phyloP scores from a whole-genome alignment of 257 asterid species.

The Linaria vulgaris region DNA sequence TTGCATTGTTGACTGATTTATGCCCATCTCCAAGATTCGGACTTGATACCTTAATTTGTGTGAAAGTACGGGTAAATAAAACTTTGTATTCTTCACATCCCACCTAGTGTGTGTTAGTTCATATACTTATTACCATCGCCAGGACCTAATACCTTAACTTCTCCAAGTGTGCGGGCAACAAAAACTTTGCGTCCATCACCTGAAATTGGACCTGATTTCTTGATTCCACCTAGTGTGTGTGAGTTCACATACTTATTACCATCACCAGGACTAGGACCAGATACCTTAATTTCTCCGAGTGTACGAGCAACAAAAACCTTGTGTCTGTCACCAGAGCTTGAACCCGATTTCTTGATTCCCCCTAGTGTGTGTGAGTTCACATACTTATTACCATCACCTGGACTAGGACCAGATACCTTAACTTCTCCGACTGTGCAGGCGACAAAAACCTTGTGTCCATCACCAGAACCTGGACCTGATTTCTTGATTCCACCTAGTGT shows the following conservation, averaged over 20 bases:
- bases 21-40: constrained; percentile 13
- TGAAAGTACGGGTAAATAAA: background rate
- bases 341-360: too few relatives aligned
- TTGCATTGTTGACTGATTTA: background rate
- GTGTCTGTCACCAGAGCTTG: background rate
- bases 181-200: constrained; percentile 8
- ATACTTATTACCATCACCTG: too few relatives aligned
- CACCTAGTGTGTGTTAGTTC: constrained; percentile 9
- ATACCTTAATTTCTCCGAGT: background rate
- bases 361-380: too few relatives aligned
- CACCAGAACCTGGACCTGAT: constrained; percentile 46
- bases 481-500: constrained; percentile 24
- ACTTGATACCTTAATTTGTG: constrained; percentile 22
- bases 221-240: background rate
- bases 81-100: constrained; percentile 4
- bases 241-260: too few relatives aligned
- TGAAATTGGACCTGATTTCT: background rate
- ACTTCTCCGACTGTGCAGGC: too few relatives aligned
- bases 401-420: too few relatives aligned
- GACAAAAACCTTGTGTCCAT: constrained; percentile 4
- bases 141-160: constrained; percentile 37
- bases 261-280: background rate
- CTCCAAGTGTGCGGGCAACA: constrained; percentile 8
- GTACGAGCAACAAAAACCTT: too few relatives aligned
- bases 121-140: constrained; percentile 35